Percentiles rank a stretch among this genome's conserved stretches.
phyloP scores from a whole-genome alignment of 1,284 basidiomycete species.

The Leccinum fuscescens region DNA sequence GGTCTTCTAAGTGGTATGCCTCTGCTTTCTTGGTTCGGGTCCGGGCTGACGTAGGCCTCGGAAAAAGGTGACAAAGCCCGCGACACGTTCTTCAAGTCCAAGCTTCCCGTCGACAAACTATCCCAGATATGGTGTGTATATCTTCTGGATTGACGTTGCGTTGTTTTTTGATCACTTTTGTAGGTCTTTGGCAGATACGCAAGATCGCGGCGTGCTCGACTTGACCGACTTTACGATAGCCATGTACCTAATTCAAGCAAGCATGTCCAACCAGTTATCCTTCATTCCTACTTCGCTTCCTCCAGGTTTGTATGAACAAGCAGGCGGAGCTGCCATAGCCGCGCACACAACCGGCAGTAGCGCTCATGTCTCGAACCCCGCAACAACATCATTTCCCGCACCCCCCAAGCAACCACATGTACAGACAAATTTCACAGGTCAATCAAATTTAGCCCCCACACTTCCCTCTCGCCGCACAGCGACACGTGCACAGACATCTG shows the following conservation, averaged over 20 bases:
- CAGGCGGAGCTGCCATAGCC: constrained; percentile 50
- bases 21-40: background rate
- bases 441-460: constrained; percentile 28
- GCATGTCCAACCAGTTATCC: constrained; percentile 80
- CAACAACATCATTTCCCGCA: constrained; percentile 36
- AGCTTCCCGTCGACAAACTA: constrained; percentile 86
- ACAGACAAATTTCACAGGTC: constrained; percentile 67
- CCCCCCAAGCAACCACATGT: constrained; percentile 33
- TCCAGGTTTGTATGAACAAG: constrained; percentile 89
- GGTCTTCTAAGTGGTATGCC: constrained; percentile 73
- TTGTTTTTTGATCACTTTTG: constrained; percentile 8
- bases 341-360: constrained; percentile 64
- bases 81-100: constrained; percentile 92
- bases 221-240: constrained; percentile 92
- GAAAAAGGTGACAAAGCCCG: constrained; percentile 82
- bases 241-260: constrained; percentile 93
- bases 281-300: constrained; percentile 80
- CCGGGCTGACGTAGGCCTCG: constrained; percentile 11
- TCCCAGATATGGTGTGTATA: constrained; percentile 85
- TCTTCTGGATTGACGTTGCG: background rate
- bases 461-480: constrained; percentile 23
- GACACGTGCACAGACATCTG: constrained; percentile 16
- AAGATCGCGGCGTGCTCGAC: constrained; percentile 88
- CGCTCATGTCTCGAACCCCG: constrained; percentile 52
- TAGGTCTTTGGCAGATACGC: constrained; percentile 94